Base-by-base conservation (phyloP, 1,284 basidiomycete species). In the Rhodotorula glutinis region DNA sequence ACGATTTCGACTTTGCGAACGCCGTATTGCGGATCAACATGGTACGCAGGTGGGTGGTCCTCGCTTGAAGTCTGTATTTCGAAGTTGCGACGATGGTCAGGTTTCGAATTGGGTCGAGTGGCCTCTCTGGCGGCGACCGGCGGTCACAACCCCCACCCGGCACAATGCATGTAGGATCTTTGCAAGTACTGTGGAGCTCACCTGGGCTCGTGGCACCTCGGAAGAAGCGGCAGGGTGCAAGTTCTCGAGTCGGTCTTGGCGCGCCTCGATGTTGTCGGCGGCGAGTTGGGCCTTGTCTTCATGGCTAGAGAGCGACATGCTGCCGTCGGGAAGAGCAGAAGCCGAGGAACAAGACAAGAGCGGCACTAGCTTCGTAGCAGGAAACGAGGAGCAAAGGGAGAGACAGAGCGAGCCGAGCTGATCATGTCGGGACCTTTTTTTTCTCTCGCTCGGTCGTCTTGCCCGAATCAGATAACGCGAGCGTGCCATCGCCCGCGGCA, bases 1-100 rank as follows among this genome's bases (percentile, higher is more conserved):
- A 63, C 62, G 51, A 53, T 63, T 60, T 74, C 67, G 29, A 71
- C 70, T 46, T 73, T 74, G 62, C 51, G 57, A 7, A 73, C 69
- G 40, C 71, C 73, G 2, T 55, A 51, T 46, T 71, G 72, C 17
- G 67, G 67, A 9, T 55, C 60, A 23, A 64, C 65, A 21, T 52
- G 25, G 53, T 64, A 64, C 0, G 53, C 29, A 3, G 63, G 63
- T 3, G 62, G 57, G 4, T 46, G 8, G 17, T 19, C 1, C 11
- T 43, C 40, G 46, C 29, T 16, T 16, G 13, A 29, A 3, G 57
- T 59, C 57, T 59, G 53, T 27, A 8, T 30, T 0, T 5, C 8
- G 19, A 23, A 8, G 5, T 17, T 4, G n/a, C 27, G 5, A 4
- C 4, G n/a, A 16, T 46, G 33, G 38, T 43, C 41, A n/a, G 11